Base-by-base conservation (phyloP, 1,139 yeast genomes). In the Candida sp. region DNA sequence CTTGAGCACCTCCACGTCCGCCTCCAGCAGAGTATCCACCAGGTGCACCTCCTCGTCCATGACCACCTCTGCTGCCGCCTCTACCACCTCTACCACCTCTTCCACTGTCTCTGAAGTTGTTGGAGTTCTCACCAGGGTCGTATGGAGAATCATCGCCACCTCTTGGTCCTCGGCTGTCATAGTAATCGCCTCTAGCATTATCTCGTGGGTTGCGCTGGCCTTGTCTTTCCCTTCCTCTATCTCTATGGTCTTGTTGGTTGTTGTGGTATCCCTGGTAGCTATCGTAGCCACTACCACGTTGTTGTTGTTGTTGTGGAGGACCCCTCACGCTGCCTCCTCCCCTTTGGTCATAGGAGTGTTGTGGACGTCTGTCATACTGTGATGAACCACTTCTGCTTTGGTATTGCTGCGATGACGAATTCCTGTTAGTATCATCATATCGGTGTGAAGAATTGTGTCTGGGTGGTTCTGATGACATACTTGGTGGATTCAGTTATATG, bases 221-320 rank as follows among this genome's bases (percentile, higher is more conserved):
- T 34, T n/a, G 23, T 38, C 57, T 49, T 30, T 50, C 57, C 48
- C 61, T 47, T 26, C 57, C 55, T 44, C 56, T 49, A 39, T 55
- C 58, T 41, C 54, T 55, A 48, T 55, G 52, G 3, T 52, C 56
- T 31, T 44, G 47, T 8, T 41, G 17, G 17, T 6, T 26, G 33
- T 17, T n/a, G n/a, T 26, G 9, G 35, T 41, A 28, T 28, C 31
- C 9, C 9, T 6, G 31, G 31, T 28, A 7, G 7, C 31, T 28
- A 28, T 28, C 9, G 9, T 28, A 28, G 9, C 31, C 9, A 8
- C 31, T 8, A 28, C 31, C 31, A 7, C 31, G 31, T 28, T 28
- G 17, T 17, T 17, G 17, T 17, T 17, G 17, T 27, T 27, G 26
- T 23, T 25, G 42, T 12, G 23, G 33, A n/a, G 41, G 41, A 9